Evolutionary conservation across 768 basidiomycete genomes (phyloP).

Genomic region (Coprinopsis cinerea): DNA sequence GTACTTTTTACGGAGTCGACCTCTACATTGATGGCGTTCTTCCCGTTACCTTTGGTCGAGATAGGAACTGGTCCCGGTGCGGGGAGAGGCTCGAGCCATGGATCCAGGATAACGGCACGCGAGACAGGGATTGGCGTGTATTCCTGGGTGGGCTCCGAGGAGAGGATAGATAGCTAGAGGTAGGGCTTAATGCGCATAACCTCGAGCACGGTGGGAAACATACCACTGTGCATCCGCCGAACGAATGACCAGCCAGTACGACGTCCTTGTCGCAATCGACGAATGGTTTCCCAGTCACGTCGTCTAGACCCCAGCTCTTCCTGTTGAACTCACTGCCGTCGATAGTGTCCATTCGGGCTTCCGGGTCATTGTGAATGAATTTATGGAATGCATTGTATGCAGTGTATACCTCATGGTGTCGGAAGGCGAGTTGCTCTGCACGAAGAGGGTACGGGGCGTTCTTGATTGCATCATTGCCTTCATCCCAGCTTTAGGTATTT

Average conservation of each 20-base stretch:
- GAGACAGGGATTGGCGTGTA: conserved; percentile 45
- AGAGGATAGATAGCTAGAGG: conserved; percentile 51
- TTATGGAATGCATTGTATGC: conserved; percentile 51
- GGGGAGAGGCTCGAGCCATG: conserved; percentile 78
- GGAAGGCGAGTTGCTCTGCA: conserved; percentile 62
- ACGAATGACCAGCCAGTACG: conserved; percentile 38
- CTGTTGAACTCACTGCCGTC: conserved; percentile 31
- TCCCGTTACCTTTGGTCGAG: background rate
- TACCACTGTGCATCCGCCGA: conserved; percentile 45
- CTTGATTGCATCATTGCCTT: conserved; percentile 16
- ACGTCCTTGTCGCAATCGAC: conserved; percentile 31
- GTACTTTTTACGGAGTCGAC: conserved; percentile 7
- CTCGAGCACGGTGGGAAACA: conserved; percentile 8
- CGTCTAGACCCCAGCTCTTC: conserved; percentile 34
- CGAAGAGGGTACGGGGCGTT: conserved; percentile 45
- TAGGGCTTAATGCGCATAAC: conserved; percentile 3
- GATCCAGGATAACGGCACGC: conserved; percentile 65
- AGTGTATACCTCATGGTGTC: conserved; percentile 63
- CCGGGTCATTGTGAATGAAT: conserved; percentile 37
- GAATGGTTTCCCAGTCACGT: conserved; percentile 16
- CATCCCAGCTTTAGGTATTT: conserved; percentile 23
- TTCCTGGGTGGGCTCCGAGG: conserved; percentile 37
- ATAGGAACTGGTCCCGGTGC: conserved; percentile 45
- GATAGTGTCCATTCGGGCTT: conserved; percentile 29
- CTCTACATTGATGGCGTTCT: background rate